Evolutionary conservation across 257 asterid genomes (phyloP).

Genomic region (Salvia hispanica): DNA sequence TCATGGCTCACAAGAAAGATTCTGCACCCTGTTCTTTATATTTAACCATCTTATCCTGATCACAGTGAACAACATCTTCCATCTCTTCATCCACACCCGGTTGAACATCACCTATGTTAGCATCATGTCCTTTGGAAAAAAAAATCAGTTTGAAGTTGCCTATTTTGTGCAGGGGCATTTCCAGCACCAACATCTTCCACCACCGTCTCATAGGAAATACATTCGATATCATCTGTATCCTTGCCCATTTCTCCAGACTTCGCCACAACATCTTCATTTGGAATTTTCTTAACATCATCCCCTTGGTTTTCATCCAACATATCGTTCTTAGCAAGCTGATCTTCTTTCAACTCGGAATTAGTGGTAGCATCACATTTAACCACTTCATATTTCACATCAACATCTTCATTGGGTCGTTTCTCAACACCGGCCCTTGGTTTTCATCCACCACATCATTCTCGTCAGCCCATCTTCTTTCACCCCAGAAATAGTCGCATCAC

Average conservation of each 20-base stretch:
- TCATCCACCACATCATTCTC: slow-evolving; percentile 35
- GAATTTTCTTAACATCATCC: slow-evolving; percentile 36
- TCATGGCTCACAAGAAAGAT: slow-evolving; percentile 26
- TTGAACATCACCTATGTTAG: too few species aligned
- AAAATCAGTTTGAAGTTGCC: slow-evolving; percentile 43
- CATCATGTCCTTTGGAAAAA: slow-evolving; percentile 38
- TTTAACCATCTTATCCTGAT: slow-evolving; percentile 31
- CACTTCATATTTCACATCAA: slow-evolving; percentile 23
- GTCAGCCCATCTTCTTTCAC: slow-evolving; percentile 32
- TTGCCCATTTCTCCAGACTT: slow-evolving; percentile 22
- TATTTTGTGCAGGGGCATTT: slow-evolving; percentile 31
- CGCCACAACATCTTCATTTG: slow-evolving; percentile 38
- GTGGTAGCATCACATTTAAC: slow-evolving; percentile 33
- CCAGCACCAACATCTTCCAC: slow-evolving; percentile 37
- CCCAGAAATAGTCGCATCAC: slow-evolving; percentile 30
- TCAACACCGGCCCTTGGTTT: slow-evolving; percentile 32
- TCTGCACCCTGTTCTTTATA: slow-evolving; percentile 40
- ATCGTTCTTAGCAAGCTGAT: slow-evolving; percentile 33
- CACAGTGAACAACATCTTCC: slow-evolving; percentile 34
- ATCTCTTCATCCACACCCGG: slow-evolving; percentile 42
- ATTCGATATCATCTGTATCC: slow-evolving; percentile 30
- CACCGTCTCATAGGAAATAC: slow-evolving; percentile 26
- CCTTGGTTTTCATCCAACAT: slow-evolving; percentile 29
- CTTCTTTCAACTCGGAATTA: slow-evolving; percentile 36
- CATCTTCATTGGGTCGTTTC: slow-evolving; percentile 39